A percentile compares a stretch with the other conserved stretches of the same genome.
These are phyloP conservation scores for Irpex sp. DNA, from an alignment of 1,284 basidiomycete species.

Conservation along the genomic window DNA sequence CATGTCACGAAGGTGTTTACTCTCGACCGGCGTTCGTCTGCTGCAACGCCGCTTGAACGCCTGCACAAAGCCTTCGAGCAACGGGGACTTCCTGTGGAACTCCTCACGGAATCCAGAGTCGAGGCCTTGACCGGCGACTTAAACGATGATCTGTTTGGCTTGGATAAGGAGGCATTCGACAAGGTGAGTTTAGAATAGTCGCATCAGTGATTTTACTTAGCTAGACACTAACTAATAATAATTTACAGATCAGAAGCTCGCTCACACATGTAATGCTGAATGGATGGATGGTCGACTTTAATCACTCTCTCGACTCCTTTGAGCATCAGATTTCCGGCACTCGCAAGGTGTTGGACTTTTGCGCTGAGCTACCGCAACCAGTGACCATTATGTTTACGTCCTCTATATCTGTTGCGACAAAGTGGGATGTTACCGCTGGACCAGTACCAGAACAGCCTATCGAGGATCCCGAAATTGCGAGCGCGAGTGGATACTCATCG, in stretches of 20 bases:
- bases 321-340: constrained; percentile 26
- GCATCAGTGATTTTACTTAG: too few species aligned
- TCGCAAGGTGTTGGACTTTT: constrained; percentile 28
- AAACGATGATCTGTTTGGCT: constrained; percentile 4
- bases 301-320: constrained; percentile 28
- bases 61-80: constrained; percentile 6
- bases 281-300: constrained; percentile 35
- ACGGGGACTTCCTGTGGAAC: neutral
- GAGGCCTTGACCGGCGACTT: constrained; percentile 10
- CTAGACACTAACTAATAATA: neutral
- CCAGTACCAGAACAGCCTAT: constrained; percentile 14
- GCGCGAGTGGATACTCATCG: constrained; percentile 11
- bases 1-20: constrained; percentile 13
- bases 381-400: constrained; percentile 13
- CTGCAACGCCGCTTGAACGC: neutral
- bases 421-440: constrained; percentile 9
- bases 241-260: constrained; percentile 12
- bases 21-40: constrained; percentile 9
- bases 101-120: constrained; percentile 8
- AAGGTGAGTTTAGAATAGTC: neutral
- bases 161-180: neutral
- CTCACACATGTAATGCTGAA: constrained; percentile 20
- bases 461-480: constrained; percentile 2
- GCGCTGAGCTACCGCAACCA: constrained; percentile 4
- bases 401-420: constrained; percentile 11